Conservation (phyloP, 371 early-diverging fungal species). For the Polyrhizophydium stewartii region DNA sequence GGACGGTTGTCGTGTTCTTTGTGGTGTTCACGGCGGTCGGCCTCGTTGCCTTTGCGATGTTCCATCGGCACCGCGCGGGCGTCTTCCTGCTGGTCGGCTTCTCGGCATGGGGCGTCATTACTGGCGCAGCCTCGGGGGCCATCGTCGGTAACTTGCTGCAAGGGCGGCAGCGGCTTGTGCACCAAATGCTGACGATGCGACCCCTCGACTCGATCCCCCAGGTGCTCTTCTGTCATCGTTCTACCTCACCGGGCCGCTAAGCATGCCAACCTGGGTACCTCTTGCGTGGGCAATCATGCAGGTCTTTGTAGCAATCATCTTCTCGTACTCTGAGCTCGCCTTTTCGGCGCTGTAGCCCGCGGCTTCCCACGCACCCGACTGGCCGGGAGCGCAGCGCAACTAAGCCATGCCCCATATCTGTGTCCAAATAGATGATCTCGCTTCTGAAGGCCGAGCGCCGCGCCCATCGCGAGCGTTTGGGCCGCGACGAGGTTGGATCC, state of each 20-base stretch:
- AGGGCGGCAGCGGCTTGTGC: background rate
- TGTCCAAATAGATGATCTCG: too few species aligned
- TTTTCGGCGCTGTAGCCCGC: slow-evolving; percentile 1
- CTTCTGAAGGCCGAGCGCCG: too few species aligned
- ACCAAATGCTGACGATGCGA: background rate
- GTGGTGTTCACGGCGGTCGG: background rate
- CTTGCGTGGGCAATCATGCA: slow-evolving; percentile 3
- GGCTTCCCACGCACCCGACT: too few species aligned
- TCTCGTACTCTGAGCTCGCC: background rate
- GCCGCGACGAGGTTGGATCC: too few species aligned
- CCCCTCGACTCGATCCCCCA: background rate
- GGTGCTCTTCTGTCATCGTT: slow-evolving; percentile 1
- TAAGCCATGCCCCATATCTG: too few species aligned
- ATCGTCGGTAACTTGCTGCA: slow-evolving; percentile 1
- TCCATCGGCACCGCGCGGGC: background rate
- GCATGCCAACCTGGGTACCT: slow-evolving; percentile 4
- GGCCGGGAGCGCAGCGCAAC: too few species aligned
- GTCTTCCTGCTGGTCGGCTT: slow-evolving; percentile 5
- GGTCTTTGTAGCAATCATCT: background rate
- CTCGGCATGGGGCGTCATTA: background rate
- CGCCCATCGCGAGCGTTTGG: too few species aligned
- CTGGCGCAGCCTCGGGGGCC: background rate
- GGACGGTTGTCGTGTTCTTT: slow-evolving; percentile 4
- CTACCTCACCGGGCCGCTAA: background rate
- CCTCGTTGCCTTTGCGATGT: background rate